These are phyloP conservation scores for Apiospora koreana DNA, from an alignment of 2,329 filamentous ascomycete species.

Conservation along the genomic window DNA sequence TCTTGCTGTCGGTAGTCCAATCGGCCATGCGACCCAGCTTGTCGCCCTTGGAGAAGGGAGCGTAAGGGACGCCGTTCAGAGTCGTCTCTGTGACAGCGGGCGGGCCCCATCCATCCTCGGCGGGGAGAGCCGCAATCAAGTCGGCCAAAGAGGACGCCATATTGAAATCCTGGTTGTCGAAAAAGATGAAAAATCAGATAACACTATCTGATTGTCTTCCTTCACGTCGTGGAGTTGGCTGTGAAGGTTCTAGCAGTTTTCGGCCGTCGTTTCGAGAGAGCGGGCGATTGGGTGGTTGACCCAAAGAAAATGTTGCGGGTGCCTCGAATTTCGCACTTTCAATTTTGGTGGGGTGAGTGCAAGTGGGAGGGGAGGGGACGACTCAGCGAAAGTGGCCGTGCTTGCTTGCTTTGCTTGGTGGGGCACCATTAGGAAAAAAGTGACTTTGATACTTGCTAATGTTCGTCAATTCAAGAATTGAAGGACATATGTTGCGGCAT, in stretches of 20 bases:
- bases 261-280: not conserved
- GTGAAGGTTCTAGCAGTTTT: conserved; percentile 3
- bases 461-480: no score
- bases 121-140: conserved; percentile 71
- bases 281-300: not conserved
- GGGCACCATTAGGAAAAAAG: not conserved
- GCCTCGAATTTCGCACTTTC: conserved; percentile 17
- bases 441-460: not conserved
- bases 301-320: conserved; percentile 8
- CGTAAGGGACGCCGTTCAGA: conserved; percentile 92
- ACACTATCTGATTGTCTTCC: not conserved
- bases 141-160: conserved; percentile 41
- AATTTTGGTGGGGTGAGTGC: conserved; percentile 17
- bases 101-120: conserved; percentile 86
- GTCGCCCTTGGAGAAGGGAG: conserved; percentile 97
- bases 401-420: not conserved
- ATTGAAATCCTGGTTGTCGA: not conserved
- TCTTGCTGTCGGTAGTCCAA: conserved; percentile 92
- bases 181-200: not conserved
- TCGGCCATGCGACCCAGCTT: conserved; percentile 99
- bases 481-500: no score
- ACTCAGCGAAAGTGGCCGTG: not conserved
- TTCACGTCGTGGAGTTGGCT: not conserved
- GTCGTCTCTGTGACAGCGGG: conserved; percentile 81
- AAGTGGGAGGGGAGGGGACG: not conserved